Base-by-base conservation (phyloP, 495 filamentous ascomycete species). In the Annulohypoxylon moriforme region DNA sequence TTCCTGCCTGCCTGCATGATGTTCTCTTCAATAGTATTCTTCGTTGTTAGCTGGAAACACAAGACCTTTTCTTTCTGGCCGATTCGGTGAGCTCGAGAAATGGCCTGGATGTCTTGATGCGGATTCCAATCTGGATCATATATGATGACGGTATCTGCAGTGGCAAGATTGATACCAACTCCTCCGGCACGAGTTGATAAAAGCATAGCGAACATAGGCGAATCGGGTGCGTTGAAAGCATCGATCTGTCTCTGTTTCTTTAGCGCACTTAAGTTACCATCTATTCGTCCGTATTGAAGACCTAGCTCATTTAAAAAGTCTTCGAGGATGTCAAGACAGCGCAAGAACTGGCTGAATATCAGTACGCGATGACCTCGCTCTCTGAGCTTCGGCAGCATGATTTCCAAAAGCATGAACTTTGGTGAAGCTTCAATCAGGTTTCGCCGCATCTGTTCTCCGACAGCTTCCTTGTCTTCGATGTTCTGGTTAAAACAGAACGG, bases 81-180 rank as follows among this genome's bases (percentile, higher is more conserved):
- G 60, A 99, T 98, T 31, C 96, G 89, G 78, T 99, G 96, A 22
- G 95, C 96, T 67, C 96, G 90, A 7, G 94, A 97, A 4, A 98
- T 81, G 0, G 96, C 96, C 79, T 99, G 96, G 68, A 98, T 93
- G 75, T 99, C 96, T 77, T 98, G 96, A 73, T 98, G 96, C 0
- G 96, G 96, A 71, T 99, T 99, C 82, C 97, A 98, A 74, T 99
- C 96, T 0, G 96, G 96, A 75, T 99, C 96, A 71, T 98, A 89
- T 53, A 99, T 97, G 60, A 99, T 98, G 68, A 99, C 96, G 0
- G 96, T 99, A 74, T 99, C 96, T 2, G 96, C 96, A 29, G 93
- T 97, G 0, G 96, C 96, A 50, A 99, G 87, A 75, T 99, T 99
- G 82, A 99, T 99, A 14, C 96, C 96, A 1, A 98, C 95, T 56